Percentiles rank a stretch among this genome's conserved stretches.
phyloP scores from a whole-genome alignment of 1,284 basidiomycete genomes.

The Irpex rosettiformis region DNA sequence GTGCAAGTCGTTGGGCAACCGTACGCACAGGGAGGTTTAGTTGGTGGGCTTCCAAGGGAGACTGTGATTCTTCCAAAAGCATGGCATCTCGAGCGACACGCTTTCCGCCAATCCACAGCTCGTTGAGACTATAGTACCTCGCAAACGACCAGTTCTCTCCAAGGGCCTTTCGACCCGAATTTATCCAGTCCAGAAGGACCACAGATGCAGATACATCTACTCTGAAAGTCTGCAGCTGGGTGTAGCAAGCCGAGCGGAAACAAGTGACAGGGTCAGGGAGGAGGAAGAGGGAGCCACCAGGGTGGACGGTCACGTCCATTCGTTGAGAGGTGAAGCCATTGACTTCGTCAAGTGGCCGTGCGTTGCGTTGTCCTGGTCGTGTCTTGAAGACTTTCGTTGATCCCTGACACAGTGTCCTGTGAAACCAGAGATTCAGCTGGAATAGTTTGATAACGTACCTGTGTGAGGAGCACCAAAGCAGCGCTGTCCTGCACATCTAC shows the following conservation, averaged over 20 bases:
- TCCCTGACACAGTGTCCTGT: conserved; percentile 48
- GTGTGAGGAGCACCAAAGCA: conserved; percentile 72
- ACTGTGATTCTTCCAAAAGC: conserved; percentile 57
- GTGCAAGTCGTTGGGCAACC: conserved; percentile 60
- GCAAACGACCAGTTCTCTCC: conserved; percentile 91
- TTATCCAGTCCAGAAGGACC: conserved; percentile 87
- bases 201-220: conserved; percentile 60
- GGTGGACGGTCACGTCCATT: conserved; percentile 52
- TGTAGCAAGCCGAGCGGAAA: conserved; percentile 80
- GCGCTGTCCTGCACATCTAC: conserved; percentile 58
- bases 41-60: background rate
- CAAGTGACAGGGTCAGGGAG: conserved; percentile 94
- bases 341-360: conserved; percentile 18
- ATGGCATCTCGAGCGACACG: conserved; percentile 74
- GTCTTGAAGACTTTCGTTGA: conserved; percentile 92
- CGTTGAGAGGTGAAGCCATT: conserved; percentile 39
- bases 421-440: background rate
- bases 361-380: conserved; percentile 43
- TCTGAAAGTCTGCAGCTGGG: conserved; percentile 74
- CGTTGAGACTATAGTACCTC: conserved; percentile 83
- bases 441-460: conserved; percentile 47
- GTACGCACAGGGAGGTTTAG: conserved; percentile 36
- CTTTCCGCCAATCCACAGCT: conserved; percentile 65
- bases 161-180: conserved; percentile 74
- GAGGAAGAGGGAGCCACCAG: conserved; percentile 62